phyloP scores from a whole-genome alignment of 331 rosid genomes.

The Quercus lobata region DNA sequence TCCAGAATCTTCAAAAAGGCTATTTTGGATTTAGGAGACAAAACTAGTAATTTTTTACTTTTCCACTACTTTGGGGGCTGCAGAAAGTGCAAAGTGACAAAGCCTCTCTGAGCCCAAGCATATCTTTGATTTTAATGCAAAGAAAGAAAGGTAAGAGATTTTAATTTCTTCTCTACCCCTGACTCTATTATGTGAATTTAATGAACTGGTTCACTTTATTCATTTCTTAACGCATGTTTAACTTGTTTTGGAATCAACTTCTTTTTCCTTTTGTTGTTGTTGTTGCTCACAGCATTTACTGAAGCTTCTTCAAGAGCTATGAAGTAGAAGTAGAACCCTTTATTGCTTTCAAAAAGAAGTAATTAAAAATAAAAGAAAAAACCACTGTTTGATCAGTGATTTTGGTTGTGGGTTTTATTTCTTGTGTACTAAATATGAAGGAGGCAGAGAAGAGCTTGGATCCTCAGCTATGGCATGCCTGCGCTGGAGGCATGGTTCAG shows the following conservation, averaged over 20 bases:
- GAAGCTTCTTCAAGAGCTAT: not conserved
- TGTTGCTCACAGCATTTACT: conserved; percentile 15
- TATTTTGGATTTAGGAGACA: too few relatives aligned
- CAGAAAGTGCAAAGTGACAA: not conserved
- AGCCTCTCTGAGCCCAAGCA: not conserved
- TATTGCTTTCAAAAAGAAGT: not conserved
- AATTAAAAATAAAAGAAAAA: not conserved
- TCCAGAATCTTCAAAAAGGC: too few relatives aligned
- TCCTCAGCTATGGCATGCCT: conserved; percentile 98
- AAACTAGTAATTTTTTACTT: not conserved
- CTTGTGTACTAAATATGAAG: conserved; percentile 40
- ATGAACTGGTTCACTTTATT: conserved; percentile 2
- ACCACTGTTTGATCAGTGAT: conserved; percentile 29
- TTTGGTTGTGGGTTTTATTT: not conserved
- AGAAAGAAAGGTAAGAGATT: conserved; percentile 19
- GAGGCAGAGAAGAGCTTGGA: conserved; percentile 66
- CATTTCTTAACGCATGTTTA: conserved; percentile 5
- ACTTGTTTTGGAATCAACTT: conserved; percentile 8
- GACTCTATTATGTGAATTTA: not conserved
- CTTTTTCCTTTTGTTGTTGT: conserved; percentile 9
- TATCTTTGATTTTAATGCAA: not conserved
- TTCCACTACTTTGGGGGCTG: not conserved
- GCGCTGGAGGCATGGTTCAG: conserved; percentile 97
- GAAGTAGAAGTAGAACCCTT: not conserved
- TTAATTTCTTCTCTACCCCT: not conserved